A percentile compares a stretch with the other conserved stretches of the same genome.
Evolutionary conservation across 257 asterid species (phyloP).

Genomic region (Solanum etuberosum): DNA sequence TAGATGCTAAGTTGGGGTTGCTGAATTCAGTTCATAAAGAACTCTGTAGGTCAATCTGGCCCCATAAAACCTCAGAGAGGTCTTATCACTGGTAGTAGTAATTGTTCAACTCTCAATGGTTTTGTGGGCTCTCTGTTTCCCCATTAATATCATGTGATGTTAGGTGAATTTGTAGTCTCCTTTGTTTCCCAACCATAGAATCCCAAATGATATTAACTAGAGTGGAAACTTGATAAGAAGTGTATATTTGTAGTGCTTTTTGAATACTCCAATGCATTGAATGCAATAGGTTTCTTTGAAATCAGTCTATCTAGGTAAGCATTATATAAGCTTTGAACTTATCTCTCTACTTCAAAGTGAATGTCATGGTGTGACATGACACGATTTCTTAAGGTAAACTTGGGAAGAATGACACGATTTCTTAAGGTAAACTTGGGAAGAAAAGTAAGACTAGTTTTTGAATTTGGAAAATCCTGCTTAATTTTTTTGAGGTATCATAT

Average conservation of each 20-base stretch:
- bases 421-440: not conserved
- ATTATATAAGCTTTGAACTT: not conserved
- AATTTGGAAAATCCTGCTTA: not conserved
- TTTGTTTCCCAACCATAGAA: not conserved
- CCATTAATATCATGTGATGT: not conserved
- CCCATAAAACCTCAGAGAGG: not conserved
- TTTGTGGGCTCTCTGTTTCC: not conserved
- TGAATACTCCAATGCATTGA: not conserved
- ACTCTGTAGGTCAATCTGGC: not conserved
- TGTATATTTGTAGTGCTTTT: not conserved
- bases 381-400: not conserved
- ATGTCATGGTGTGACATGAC: not conserved
- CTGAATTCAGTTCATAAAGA: not conserved
- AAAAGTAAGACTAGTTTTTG: not conserved
- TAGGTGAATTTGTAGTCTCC: not conserved
- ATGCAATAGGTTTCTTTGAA: not conserved
- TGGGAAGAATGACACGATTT: not conserved
- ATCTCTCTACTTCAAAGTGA: not conserved
- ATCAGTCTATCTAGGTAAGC: not conserved
- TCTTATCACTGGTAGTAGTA: not conserved
- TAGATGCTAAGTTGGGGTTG: not conserved
- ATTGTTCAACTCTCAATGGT: not conserved
- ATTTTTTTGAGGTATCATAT: not conserved
- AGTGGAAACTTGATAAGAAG: not conserved
- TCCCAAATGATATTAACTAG: not conserved